Evolutionary conservation across 2,329 filamentous ascomycete genomes (phyloP), one percentile per base, ranked within the genome.

Genomic region (Cyanodermella asteris): DNA sequence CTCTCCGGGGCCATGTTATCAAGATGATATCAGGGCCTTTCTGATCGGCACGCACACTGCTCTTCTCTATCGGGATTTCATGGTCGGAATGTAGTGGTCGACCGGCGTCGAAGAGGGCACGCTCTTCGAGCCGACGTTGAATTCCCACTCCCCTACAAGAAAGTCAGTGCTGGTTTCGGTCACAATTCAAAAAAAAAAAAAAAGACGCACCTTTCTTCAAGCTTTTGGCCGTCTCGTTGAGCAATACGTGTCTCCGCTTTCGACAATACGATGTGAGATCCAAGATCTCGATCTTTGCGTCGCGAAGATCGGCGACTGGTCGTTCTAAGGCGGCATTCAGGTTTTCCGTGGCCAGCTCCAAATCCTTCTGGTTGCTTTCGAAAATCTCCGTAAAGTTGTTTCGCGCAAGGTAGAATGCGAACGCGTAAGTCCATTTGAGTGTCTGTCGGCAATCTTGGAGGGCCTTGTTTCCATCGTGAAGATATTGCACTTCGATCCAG

Each of bases 321-420:
- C 91, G 93, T 60, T 97, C 87, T 37, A 97, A 97, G 80, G 97
- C 91, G 49, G 91, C 82, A n/a, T 80, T 91, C 35, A 97, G 54
- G 29, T 77, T 82, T 53, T 97, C 87, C 1, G 94, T 87, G 0
- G 87, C 84, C 69, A 97, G 75, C 49, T 97, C 87, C 13, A 97
- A 55, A 44, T 97, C 87, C 49, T 91, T 91, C 43, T 97, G 87
- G 46, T 97, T 97, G 47, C 94, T 82, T 47, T 97, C 87, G 31
- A 97, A 97, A 27, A 97, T 94, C 44, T 84, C 78, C 0, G 87
- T 94, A 28, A 87, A 56, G 43, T 97, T 94, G 59, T 93, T 94
- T 28, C 80, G 71, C 3, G 74, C 73, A n/a, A 97, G 67, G 44
- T 97, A 97, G 46, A 87, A 97, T 1, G 87, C 87, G 50, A 97